Evolutionary conservation across 2,329 filamentous ascomycete genomes (phyloP).

Genomic region (Scleromitrula shiraiana): DNA sequence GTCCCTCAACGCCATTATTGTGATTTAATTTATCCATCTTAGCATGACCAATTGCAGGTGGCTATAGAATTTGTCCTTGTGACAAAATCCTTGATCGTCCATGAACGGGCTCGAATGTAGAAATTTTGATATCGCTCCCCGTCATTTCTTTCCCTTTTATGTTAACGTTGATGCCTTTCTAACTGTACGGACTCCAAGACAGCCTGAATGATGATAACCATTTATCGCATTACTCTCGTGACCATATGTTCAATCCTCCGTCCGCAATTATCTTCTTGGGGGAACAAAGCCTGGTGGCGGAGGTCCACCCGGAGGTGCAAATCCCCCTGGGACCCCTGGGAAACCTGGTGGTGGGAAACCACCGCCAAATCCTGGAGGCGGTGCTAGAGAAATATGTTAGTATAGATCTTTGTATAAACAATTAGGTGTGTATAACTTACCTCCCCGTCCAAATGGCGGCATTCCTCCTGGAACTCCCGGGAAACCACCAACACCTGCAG

Average conservation of each 20-base stretch:
- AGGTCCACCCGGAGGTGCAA: slow-evolving; percentile 48
- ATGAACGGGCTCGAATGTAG: too few relatives aligned
- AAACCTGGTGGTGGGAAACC: slow-evolving; percentile 41
- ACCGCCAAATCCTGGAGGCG: slow-evolving; percentile 38
- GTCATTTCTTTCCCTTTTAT: slow-evolving; percentile 13
- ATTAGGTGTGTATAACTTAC: slow-evolving; percentile 34
- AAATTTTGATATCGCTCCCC: not conserved
- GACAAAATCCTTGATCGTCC: too few relatives aligned
- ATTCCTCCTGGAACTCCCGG: slow-evolving; percentile 45
- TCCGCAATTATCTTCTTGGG: slow-evolving; percentile 26
- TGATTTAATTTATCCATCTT: slow-evolving; percentile 16
- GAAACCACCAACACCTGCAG: slow-evolving; percentile 75
- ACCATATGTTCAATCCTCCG: slow-evolving; percentile 1
- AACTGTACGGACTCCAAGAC: too few relatives aligned
- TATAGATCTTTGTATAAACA: not conserved
- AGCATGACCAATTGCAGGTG: not conserved
- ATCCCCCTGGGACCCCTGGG: slow-evolving; percentile 25
- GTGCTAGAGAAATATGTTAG: slow-evolving; percentile 15
- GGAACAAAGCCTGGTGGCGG: slow-evolving; percentile 41
- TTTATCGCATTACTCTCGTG: not conserved
- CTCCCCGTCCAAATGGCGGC: slow-evolving; percentile 44
- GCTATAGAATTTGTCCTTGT: too few relatives aligned
- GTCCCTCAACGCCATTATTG: slow-evolving; percentile 27
- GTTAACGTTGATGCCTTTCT: too few relatives aligned
- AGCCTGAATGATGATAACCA: not conserved